Conservation (phyloP, 2,329 filamentous ascomycete species). For the Bisporella sp. region DNA sequence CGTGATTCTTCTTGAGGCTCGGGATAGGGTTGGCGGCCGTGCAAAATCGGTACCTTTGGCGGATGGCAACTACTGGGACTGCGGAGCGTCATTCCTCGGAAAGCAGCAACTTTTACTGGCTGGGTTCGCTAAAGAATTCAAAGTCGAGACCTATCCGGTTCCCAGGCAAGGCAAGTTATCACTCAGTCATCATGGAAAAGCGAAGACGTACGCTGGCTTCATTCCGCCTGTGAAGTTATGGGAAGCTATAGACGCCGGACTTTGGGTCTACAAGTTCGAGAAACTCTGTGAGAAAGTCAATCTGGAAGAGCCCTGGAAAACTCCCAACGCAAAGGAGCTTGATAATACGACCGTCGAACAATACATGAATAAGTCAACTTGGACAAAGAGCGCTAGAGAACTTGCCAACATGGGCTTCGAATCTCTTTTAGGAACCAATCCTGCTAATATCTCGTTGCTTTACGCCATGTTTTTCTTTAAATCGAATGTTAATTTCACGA, state of each 20-base stretch:
- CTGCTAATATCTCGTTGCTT: not conserved
- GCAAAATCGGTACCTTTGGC: not conserved
- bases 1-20: constrained; percentile 38
- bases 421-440: not conserved
- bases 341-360: not conserved
- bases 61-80: not conserved
- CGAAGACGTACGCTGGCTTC: not conserved
- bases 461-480: not conserved
- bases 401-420: not conserved
- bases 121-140: not conserved
- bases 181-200: not conserved
- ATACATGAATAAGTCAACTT: not conserved
- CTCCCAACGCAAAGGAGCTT: not conserved
- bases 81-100: not conserved
- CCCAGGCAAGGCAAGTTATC: not conserved
- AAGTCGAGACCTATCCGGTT: not conserved
- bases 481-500: not conserved
- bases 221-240: not conserved
- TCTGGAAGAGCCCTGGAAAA: not conserved
- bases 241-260: not conserved
- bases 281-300: not conserved
- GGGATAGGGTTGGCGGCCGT: constrained; percentile 41
- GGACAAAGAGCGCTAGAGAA: not conserved
- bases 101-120: not conserved
- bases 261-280: not conserved